Evolutionary conservation across 768 basidiomycete species (phyloP).

Genomic region (Phaffia tasmanica): DNA sequence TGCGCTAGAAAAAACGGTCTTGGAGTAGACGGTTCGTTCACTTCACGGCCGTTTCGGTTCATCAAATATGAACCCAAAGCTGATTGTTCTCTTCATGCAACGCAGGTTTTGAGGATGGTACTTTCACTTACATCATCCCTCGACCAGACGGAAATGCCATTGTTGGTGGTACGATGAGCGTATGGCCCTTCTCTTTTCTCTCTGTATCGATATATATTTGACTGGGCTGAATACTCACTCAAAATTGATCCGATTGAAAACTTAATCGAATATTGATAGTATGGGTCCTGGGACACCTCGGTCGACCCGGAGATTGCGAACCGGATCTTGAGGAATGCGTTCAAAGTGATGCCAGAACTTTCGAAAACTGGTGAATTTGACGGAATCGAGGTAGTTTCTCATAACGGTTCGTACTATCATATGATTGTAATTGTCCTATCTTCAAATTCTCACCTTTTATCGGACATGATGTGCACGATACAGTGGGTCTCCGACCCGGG

Average conservation of each 20-base stretch:
- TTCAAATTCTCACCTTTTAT: not conserved
- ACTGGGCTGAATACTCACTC: not conserved
- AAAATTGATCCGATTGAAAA: not conserved
- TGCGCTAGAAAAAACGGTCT: not conserved
- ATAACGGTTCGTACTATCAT: conserved; percentile 43
- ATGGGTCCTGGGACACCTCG: conserved; percentile 47
- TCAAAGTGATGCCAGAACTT: conserved; percentile 40
- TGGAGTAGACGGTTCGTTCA: too few species aligned
- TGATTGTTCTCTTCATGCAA: too few species aligned
- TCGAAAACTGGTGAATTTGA: conserved; percentile 35
- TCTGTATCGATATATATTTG: not conserved
- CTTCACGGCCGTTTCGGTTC: too few species aligned
- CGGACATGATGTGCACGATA: not conserved
- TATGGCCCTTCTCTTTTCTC: not conserved
- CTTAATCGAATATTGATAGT: conserved; percentile 14
- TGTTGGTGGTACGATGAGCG: conserved; percentile 51
- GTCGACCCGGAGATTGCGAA: conserved; percentile 41
- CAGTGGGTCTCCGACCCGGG: conserved; percentile 43
- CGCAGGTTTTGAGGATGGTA: conserved; percentile 14
- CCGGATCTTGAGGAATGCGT: conserved; percentile 42
- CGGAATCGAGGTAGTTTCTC: conserved; percentile 44
- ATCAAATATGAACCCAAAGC: too few species aligned
- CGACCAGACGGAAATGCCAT: conserved; percentile 46
- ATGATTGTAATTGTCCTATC: not conserved
- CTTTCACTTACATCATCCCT: conserved; percentile 52